Conservation (phyloP, 257 asterid species). For the Przewalskia tangutica region DNA sequence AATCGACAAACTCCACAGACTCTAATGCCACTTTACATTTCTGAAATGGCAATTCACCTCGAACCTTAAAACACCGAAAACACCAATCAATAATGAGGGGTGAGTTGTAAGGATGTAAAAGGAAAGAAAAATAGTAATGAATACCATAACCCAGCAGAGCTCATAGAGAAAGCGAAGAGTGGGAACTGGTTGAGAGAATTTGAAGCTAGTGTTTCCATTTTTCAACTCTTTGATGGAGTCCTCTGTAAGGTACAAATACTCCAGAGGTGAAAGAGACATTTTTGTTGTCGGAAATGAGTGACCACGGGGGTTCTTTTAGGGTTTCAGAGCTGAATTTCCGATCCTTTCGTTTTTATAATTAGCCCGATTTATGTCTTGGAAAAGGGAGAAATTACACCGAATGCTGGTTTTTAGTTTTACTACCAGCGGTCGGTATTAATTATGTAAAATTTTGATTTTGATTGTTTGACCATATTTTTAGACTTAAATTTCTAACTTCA, state of each 20-base stretch:
- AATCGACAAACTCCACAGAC: constrained; percentile 72
- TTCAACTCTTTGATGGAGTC: constrained; percentile 63
- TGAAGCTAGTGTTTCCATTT: constrained; percentile 52
- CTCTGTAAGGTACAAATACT: constrained; percentile 59
- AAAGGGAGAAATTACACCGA: too few species aligned
- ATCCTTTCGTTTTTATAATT: too few species aligned
- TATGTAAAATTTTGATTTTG: too few species aligned
- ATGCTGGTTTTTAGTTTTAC: too few species aligned
- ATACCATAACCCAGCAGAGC: constrained; percentile 71
- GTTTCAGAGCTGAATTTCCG: too few species aligned
- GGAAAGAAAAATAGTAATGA: background rate
- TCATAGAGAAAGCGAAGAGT: constrained; percentile 78
- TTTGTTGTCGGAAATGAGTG: background rate
- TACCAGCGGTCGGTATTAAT: too few species aligned
- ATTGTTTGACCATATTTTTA: too few species aligned
- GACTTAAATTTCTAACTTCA: too few species aligned
- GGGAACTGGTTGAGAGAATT: constrained; percentile 48
- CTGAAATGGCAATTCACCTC: constrained; percentile 86
- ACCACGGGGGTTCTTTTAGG: too few species aligned
- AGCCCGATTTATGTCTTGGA: too few species aligned
- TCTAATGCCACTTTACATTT: constrained; percentile 84
- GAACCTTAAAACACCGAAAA: constrained; percentile 42
- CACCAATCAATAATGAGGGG: background rate
- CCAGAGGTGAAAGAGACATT: constrained; percentile 63
- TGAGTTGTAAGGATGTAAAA: background rate